Percentiles rank a stretch among this genome's conserved stretches.
Evolutionary conservation across 495 filamentous ascomycete species (phyloP).

Genomic region (Arthonia radiata): DNA sequence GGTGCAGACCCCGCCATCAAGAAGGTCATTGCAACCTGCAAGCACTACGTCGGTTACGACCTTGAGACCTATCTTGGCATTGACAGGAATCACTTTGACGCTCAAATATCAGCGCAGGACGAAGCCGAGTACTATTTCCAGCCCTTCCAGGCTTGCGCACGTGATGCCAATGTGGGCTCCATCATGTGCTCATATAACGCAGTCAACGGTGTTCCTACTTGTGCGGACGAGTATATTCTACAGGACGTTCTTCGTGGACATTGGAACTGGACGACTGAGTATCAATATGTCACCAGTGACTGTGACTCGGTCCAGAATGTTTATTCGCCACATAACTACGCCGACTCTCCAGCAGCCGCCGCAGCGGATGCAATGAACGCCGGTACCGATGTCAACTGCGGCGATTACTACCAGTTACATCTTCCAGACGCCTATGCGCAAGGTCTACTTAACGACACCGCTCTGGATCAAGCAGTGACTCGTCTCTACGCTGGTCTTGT

Average conservation of each 20-base stretch:
- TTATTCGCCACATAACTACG: conserved; percentile 28
- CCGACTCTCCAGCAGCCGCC: conserved; percentile 19
- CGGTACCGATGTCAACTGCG: conserved; percentile 38
- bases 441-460: conserved; percentile 21
- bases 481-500: conserved; percentile 31
- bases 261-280: conserved; percentile 22
- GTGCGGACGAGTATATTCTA: conserved; percentile 28
- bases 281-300: conserved; percentile 31
- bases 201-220: conserved; percentile 33
- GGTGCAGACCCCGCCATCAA: conserved; percentile 18
- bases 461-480: conserved; percentile 27
- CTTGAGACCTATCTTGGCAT: conserved; percentile 33
- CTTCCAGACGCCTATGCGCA: conserved; percentile 23
- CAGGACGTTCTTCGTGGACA: conserved; percentile 30
- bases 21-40: conserved; percentile 37
- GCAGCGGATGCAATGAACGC: conserved; percentile 29
- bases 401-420: conserved; percentile 25
- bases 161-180: conserved; percentile 29
- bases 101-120: conserved; percentile 28
- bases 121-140: conserved; percentile 29
- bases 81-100: conserved; percentile 27
- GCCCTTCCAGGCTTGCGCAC: conserved; percentile 23
- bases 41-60: conserved; percentile 41
- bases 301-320: conserved; percentile 34
- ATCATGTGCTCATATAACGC: conserved; percentile 39